Base-by-base conservation (phyloP, 768 basidiomycete genomes). In the Xerocomus potaroensis region DNA sequence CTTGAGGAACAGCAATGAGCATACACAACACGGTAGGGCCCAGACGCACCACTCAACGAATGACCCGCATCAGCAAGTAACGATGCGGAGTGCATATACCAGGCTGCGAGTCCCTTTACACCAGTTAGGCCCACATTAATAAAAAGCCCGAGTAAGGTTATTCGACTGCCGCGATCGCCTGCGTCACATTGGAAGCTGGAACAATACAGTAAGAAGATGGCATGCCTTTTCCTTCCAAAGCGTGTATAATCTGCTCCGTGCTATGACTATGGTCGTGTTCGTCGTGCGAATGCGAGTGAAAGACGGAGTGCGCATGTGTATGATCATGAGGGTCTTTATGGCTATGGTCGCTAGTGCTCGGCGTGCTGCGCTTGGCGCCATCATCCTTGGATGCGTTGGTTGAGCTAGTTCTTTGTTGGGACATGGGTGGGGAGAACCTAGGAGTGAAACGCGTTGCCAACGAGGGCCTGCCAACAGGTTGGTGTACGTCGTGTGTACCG, bases 41-140 rank as follows among this genome's bases (percentile, higher is more conserved):
- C 11, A n/a, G 29, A 76, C 83, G 53, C 54, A 89, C 88, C 91
- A 59, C 88, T 89, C 51, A 90, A 49, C 0, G 88, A 91, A 63
- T 99, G 95, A 19, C 89, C 94, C 0, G 94, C 93, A 56, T 97
- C 95, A 3, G 95, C 95, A 14, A 98, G 74, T 34, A 98, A 71
- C 0, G 91, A 83, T 8, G 92, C 91, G 6, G 89, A 92, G 58
- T 97, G 92, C 77, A 89, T 78, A 61, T 79, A 83, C 79, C 86
- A 87, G 18, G 93, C 96, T 31, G 95, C 94, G 10, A 76, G 59
- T 31, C 92, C 95, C 65, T 99, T 99, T 24, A 83, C 73, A 14
- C 72, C 72, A 0, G 94, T 96, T 53, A 99, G 69, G 6, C 74
- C 80, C 27, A 98, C 72, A 58, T 98, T 98, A 42, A 85, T 74